phyloP scores from a whole-genome alignment of 352 stramenopile genomes.

The Pythium aristosporum region DNA sequence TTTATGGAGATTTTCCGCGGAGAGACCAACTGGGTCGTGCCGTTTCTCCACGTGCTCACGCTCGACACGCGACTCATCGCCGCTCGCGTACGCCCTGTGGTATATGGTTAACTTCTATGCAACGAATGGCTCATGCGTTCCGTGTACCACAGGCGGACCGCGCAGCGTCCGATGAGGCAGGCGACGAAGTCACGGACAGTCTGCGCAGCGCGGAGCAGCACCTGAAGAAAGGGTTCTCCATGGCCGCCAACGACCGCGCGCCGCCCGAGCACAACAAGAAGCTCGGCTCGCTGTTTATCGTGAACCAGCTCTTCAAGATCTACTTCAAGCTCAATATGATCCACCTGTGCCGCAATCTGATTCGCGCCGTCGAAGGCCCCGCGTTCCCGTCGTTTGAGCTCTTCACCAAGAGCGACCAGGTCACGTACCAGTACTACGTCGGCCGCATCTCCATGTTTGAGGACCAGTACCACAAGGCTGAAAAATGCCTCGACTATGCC shows the following conservation, averaged over 20 bases:
- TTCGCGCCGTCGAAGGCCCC: constrained; percentile 78
- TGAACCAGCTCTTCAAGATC: constrained; percentile 97
- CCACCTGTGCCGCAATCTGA: constrained; percentile 94
- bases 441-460: constrained; percentile 97
- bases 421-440: constrained; percentile 96
- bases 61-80: constrained; percentile 79
- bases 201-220: constrained; percentile 82
- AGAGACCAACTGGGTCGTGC: constrained; percentile 86
- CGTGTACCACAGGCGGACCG: constrained; percentile 48
- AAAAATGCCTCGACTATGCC: constrained; percentile 93
- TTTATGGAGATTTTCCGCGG: constrained; percentile 86
- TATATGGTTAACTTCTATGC: background rate
- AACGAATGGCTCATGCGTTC: background rate
- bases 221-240: constrained; percentile 85
- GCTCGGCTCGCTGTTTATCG: constrained; percentile 87
- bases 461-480: constrained; percentile 94
- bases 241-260: constrained; percentile 82
- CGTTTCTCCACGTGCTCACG: constrained; percentile 77
- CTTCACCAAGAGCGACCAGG: constrained; percentile 87
- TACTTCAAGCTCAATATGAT: constrained; percentile 96
- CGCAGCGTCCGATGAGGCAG: constrained; percentile 56
- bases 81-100: constrained; percentile 33
- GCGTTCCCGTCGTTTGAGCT: constrained; percentile 77
- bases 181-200: constrained; percentile 77
- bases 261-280: constrained; percentile 83